Percentiles rank a stretch among this genome's conserved stretches.
Conservation (phyloP, 139 green algal species). For the Gonium pectorale region DNA sequence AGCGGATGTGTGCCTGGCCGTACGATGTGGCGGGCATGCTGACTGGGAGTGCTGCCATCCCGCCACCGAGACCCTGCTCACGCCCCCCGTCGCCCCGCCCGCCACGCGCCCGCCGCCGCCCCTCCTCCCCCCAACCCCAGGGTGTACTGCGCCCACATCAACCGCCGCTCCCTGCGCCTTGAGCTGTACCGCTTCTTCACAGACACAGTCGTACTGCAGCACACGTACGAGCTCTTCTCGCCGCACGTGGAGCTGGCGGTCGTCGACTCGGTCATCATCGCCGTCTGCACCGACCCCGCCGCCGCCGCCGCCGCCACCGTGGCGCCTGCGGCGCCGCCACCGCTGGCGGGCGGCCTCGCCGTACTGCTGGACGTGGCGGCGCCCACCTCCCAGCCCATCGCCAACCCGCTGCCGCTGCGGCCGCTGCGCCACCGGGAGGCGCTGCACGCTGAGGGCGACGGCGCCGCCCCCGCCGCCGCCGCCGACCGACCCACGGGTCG, state of each 20-base stretch:
- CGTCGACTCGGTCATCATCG: slow-evolving; percentile 55
- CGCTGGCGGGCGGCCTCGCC: slow-evolving; percentile 18
- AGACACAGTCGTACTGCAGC: slow-evolving; percentile 68
- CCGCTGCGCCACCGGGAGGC: background rate
- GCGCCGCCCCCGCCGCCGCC: background rate
- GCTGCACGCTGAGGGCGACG: background rate
- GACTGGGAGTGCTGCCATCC: too few relatives aligned
- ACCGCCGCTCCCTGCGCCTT: slow-evolving; percentile 44
- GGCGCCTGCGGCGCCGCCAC: too few relatives aligned
- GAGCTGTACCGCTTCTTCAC: slow-evolving; percentile 77
- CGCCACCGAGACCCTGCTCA: too few relatives aligned
- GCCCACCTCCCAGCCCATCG: slow-evolving; percentile 38
- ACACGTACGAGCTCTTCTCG: slow-evolving; percentile 60
- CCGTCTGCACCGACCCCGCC: background rate
- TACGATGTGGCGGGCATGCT: too few relatives aligned
- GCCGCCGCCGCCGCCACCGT: background rate
- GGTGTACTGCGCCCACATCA: slow-evolving; percentile 71
- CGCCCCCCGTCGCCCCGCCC: too few relatives aligned
- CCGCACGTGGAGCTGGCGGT: slow-evolving; percentile 47
- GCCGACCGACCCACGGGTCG: background rate
- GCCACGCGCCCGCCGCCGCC: background rate
- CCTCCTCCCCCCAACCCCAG: slow-evolving; percentile 31
- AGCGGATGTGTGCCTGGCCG: too few relatives aligned
- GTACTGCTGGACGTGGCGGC: slow-evolving; percentile 52
- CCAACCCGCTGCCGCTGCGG: slow-evolving; percentile 52